These are phyloP conservation scores for Fusarium camptoceras DNA, from an alignment of 2,329 filamentous ascomycete genomes.

Conservation along the genomic window DNA sequence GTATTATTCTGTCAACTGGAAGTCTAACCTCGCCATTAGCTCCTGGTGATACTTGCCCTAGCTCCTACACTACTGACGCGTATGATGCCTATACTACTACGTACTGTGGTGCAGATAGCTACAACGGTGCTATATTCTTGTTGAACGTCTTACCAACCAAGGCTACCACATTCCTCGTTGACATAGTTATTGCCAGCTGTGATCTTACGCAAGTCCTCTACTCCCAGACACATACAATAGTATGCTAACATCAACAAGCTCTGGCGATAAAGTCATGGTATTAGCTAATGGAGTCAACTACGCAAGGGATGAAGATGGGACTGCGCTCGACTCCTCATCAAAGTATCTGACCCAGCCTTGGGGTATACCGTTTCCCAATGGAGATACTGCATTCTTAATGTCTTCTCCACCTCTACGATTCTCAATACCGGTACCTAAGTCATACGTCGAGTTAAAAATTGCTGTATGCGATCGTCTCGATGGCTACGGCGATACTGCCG, in stretches of 20 bases:
- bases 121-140: not conserved
- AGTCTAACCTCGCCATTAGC: not conserved
- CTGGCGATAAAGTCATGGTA: not conserved
- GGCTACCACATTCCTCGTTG: not conserved
- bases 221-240: not conserved
- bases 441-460: not conserved
- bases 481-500: not conserved
- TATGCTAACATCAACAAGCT: not conserved
- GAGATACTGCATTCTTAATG: not conserved
- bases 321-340: not conserved
- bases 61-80: not conserved
- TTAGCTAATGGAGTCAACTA: not conserved
- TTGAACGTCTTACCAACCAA: not conserved
- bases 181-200: not conserved
- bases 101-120: not conserved
- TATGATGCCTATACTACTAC: not conserved
- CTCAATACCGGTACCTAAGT: not conserved
- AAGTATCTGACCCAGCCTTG: not conserved
- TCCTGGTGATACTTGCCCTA: not conserved
- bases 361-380: not conserved
- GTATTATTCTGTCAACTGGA: not conserved
- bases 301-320: not conserved
- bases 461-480: not conserved
- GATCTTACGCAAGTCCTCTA: not conserved
- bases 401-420: not conserved